phyloP scores from a whole-genome alignment of 768 basidiomycete species.

The Auriscalpium microsporum region DNA sequence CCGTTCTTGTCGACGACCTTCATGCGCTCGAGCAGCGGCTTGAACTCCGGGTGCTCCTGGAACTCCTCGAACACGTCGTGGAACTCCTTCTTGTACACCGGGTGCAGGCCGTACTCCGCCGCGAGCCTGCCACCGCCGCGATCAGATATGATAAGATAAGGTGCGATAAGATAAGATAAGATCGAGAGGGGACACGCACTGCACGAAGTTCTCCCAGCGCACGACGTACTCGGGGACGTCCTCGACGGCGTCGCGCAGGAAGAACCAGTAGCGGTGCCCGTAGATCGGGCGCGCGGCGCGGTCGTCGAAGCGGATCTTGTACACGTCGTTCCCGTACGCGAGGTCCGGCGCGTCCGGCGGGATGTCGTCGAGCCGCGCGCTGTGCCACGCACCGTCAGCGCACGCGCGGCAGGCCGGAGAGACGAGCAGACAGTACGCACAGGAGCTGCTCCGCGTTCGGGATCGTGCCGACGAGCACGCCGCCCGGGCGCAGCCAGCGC shows the following conservation, averaged over 20 bases:
- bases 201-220: constrained; percentile 87
- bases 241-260: constrained; percentile 89
- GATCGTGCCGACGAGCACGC: constrained; percentile 94
- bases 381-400: constrained; percentile 21
- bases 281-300: constrained; percentile 54
- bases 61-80: constrained; percentile 84
- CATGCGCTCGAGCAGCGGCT: constrained; percentile 81
- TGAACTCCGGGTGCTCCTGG: constrained; percentile 70
- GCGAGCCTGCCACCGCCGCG: constrained; percentile 56
- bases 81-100: constrained; percentile 80
- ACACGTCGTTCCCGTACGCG: constrained; percentile 86
- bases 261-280: constrained; percentile 93
- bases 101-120: constrained; percentile 64
- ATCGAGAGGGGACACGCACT: constrained; percentile 36
- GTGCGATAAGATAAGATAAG: background rate
- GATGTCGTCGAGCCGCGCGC: constrained; percentile 62
- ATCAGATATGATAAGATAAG: constrained; percentile 1
- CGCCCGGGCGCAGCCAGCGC: constrained; percentile 70
- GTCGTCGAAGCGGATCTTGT: constrained; percentile 79
- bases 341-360: constrained; percentile 61
- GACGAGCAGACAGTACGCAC: constrained; percentile 41
- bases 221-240: constrained; percentile 97
- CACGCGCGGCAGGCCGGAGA: background rate
- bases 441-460: constrained; percentile 81
- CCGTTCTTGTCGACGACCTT: constrained; percentile 81